A percentile compares a stretch with the other conserved stretches of the same genome.
Conservation (phyloP, 257 asterid genomes). For the Solanum megistacrolobum region DNA sequence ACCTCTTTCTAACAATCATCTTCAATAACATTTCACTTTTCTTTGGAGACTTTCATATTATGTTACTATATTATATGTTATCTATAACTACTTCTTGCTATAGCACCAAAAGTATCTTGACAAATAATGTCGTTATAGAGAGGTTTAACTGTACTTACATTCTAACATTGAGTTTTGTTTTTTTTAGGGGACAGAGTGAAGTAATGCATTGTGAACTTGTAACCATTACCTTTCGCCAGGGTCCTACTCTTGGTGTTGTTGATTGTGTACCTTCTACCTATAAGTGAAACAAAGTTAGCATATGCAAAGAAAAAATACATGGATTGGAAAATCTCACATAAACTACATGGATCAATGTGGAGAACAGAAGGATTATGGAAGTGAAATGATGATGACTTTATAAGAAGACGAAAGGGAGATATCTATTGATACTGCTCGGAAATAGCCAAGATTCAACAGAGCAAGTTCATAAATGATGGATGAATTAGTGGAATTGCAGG, state of each 20-base stretch:
- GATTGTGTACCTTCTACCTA: constrained; percentile 71
- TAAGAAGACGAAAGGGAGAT: background rate
- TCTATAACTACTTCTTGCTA: background rate
- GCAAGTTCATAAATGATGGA: background rate
- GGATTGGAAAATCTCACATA: background rate
- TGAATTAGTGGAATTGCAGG: background rate
- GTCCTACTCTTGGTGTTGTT: constrained; percentile 71
- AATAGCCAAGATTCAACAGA: background rate
- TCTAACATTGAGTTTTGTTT: background rate
- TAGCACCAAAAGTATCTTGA: background rate
- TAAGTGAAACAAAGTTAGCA: background rate
- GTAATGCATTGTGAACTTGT: background rate
- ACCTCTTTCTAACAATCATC: background rate
- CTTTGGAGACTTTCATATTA: background rate
- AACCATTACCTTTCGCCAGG: constrained; percentile 86
- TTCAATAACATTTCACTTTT: background rate
- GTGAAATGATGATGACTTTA: background rate
- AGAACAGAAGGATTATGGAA: background rate
- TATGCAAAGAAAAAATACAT: background rate
- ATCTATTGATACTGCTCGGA: background rate
- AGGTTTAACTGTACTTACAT: background rate
- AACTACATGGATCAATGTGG: background rate
- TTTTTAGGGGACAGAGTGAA: background rate
- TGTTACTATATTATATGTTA: background rate
- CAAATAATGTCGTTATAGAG: background rate